phyloP scores from a whole-genome alignment of 257 asterid genomes.

The Capsicum chinense region DNA sequence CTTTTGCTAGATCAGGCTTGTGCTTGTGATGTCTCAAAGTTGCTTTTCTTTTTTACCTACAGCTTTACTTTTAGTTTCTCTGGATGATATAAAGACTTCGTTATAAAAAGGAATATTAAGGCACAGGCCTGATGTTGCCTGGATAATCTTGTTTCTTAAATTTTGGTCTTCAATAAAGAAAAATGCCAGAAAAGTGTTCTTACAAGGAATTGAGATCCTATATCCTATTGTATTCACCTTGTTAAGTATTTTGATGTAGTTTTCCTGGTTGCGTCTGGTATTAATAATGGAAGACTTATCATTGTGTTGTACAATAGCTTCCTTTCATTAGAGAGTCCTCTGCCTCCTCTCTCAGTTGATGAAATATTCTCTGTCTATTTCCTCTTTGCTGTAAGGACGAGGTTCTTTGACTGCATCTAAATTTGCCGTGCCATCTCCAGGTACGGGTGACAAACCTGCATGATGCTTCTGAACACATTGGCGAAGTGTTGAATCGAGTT shows the following conservation, averaged over 20 bases:
- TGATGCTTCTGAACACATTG: slow-evolving; percentile 97
- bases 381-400: neutral
- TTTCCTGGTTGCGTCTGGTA: neutral
- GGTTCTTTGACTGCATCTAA: slow-evolving; percentile 20
- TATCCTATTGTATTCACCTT: neutral
- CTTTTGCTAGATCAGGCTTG: neutral
- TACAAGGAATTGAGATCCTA: neutral
- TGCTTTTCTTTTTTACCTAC: neutral
- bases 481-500: slow-evolving; percentile 89
- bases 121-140: neutral
- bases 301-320: neutral
- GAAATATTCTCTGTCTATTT: neutral
- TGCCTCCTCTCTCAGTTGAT: neutral
- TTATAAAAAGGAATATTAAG: neutral
- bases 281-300: neutral
- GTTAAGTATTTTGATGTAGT: neutral
- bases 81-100: neutral
- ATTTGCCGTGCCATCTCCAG: slow-evolving; percentile 42
- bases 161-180: neutral
- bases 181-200: neutral
- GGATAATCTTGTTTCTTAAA: neutral
- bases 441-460: slow-evolving; percentile 91
- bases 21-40: slow-evolving; percentile 25
- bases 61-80: neutral
- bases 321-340: neutral